Conservation (phyloP, 148 eudicot species). For the Nepenthes mirabilis region DNA sequence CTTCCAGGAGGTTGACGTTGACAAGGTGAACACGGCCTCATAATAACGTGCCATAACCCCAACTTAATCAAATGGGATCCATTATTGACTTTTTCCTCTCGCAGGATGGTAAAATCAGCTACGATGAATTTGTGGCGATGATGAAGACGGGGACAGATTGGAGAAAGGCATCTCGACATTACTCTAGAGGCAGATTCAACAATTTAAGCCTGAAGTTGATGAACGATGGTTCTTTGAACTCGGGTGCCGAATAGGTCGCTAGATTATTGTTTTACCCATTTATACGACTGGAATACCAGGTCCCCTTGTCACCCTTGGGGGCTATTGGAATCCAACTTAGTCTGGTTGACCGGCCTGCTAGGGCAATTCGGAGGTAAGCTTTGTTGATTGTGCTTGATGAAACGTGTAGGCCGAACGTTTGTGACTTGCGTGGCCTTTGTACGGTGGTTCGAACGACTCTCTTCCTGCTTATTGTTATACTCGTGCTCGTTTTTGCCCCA, state of each 20-base stretch:
- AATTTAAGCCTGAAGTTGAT: conserved; percentile 74
- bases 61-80: background rate
- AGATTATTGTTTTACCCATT: conserved; percentile 12
- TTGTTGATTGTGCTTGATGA: no score
- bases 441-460: no score
- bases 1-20: conserved; percentile 88
- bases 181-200: conserved; percentile 94
- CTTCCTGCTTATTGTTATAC: conserved; percentile 1
- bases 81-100: conserved; percentile 1
- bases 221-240: conserved; percentile 81
- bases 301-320: no score
- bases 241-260: conserved; percentile 33
- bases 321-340: no score
- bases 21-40: conserved; percentile 45
- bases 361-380: no score
- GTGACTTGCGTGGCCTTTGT: no score
- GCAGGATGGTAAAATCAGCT: conserved; percentile 87
- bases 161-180: conserved; percentile 95
- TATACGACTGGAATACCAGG: conserved; percentile 7
- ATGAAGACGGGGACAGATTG: conserved; percentile 96
- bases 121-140: conserved; percentile 90
- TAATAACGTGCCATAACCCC: background rate
- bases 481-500: background rate
- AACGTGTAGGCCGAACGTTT: no score
- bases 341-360: no score